Conservation (phyloP, 108 stramenopile species). For the Chaetoceros muelleri region DNA sequence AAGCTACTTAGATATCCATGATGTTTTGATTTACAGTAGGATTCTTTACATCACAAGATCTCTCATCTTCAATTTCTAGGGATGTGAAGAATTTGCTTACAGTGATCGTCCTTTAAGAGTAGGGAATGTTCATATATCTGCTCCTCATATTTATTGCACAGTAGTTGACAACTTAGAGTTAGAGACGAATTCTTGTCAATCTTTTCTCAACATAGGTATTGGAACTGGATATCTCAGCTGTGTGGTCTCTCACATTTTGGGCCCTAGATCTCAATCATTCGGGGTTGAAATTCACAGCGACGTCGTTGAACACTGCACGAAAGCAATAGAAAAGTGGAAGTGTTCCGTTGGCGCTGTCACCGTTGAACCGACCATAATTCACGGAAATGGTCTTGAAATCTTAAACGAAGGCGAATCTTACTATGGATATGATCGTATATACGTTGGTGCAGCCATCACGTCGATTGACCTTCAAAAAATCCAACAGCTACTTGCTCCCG, state of each 20-base stretch:
- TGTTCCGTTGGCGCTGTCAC: slow-evolving; percentile 1
- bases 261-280: slow-evolving; percentile 31
- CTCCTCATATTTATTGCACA: slow-evolving; percentile 85
- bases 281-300: slow-evolving; percentile 70
- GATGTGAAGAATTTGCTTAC: slow-evolving; percentile 44
- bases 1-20: neutral
- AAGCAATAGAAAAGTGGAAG: slow-evolving; percentile 54
- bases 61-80: slow-evolving; percentile 8
- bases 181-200: slow-evolving; percentile 29
- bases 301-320: slow-evolving; percentile 58
- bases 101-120: slow-evolving; percentile 71
- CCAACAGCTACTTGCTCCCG: slow-evolving; percentile 57
- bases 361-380: slow-evolving; percentile 39
- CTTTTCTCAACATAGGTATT: slow-evolving; percentile 78
- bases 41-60: neutral
- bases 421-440: slow-evolving; percentile 80
- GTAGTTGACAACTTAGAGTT: slow-evolving; percentile 80
- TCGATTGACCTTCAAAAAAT: slow-evolving; percentile 33
- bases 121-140: slow-evolving; percentile 82
- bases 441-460: slow-evolving; percentile 72
- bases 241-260: slow-evolving; percentile 69
- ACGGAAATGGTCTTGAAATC: slow-evolving; percentile 68
- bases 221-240: slow-evolving; percentile 84
- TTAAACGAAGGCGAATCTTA: slow-evolving; percentile 44
- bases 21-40: neutral